Base-by-base conservation (phyloP, 75 land plant genomes). In the Isoetes taiwanensis region DNA sequence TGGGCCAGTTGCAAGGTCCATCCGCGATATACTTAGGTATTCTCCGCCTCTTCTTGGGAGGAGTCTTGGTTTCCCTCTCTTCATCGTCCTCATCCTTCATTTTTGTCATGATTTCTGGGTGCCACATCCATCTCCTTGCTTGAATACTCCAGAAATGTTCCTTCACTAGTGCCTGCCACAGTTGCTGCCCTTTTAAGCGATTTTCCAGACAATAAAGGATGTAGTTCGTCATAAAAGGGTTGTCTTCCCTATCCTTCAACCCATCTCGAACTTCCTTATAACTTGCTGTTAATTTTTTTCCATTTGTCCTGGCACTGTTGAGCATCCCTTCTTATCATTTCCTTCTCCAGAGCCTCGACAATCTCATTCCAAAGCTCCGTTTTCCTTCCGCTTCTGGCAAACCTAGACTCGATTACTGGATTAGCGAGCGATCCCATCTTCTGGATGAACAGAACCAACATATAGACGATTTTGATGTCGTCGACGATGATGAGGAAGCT, bases 231-330 rank as follows among this genome's bases (percentile, higher is more conserved):
- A 12, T 64, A 65, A 55, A 64, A 74, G 72, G 68, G 33, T 65
- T 65, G 23, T 74, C 77, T 16, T 74, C 76, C 40, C 54, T 64
- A 21, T 74, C 63, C 39, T 74, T 72, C 2, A 35, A 8, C 14
- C 77, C 77, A 29, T 74, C 77, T 17, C 69, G 61, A 0, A 74
- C 77, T 37, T 74, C 77, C 64, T 74, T 74, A 61, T 71, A 74
- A 11, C 77, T 56, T 1, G 77, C 77, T 16, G 69, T 73, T 6
- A 75, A 56, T 55, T 75, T n/a, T 75, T 70, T 75, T 75, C 78
- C 78, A 75, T 54, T 75, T 75, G 54, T 74, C 77, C 26, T 68
- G 57, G 59, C 77, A 74, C 41, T 72, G 77, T 54, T 74, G 77
- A 0, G 77, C 75, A 43, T 74, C 77, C 3, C 77, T 62, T 0